Evolutionary conservation across 306 rosid genomes (phyloP).

Genomic region (Urtica urens): DNA sequence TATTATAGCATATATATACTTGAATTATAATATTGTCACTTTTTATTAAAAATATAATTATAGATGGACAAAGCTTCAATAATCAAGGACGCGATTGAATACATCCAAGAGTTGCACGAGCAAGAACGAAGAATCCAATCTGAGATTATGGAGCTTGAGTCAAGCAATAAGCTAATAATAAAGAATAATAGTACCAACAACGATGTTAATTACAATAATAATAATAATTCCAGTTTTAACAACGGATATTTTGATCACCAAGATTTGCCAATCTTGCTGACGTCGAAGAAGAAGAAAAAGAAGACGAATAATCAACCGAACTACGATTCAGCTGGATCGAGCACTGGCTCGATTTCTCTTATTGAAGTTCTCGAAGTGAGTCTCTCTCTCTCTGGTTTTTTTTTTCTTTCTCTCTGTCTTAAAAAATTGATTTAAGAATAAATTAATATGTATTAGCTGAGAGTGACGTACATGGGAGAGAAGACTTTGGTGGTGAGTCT

Average conservation of each 20-base stretch:
- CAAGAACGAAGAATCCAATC: constrained; percentile 60
- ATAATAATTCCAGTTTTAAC: constrained; percentile 20
- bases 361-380: constrained; percentile 67
- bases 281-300: constrained; percentile 87
- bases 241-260: constrained; percentile 24
- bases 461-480: constrained; percentile 66
- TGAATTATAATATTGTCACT: too few relatives aligned
- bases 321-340: constrained; percentile 31
- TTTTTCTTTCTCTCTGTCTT: neutral
- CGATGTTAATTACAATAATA: too few relatives aligned
- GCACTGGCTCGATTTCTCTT: constrained; percentile 28
- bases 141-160: constrained; percentile 71
- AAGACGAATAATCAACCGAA: constrained; percentile 39
- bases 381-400: neutral
- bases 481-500: constrained; percentile 62
- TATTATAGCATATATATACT: too few relatives aligned
- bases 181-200: too few relatives aligned
- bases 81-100: constrained; percentile 80
- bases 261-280: constrained; percentile 42
- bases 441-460: constrained; percentile 30
- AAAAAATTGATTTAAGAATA: neutral
- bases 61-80: constrained; percentile 99
- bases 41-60: too few relatives aligned
- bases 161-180: constrained; percentile 32
- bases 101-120: constrained; percentile 64